Percentiles rank a stretch among this genome's conserved stretches.
These are phyloP conservation scores for Talaromyces amestolkiae DNA, from an alignment of 2,329 filamentous ascomycete species.

Conservation along the genomic window DNA sequence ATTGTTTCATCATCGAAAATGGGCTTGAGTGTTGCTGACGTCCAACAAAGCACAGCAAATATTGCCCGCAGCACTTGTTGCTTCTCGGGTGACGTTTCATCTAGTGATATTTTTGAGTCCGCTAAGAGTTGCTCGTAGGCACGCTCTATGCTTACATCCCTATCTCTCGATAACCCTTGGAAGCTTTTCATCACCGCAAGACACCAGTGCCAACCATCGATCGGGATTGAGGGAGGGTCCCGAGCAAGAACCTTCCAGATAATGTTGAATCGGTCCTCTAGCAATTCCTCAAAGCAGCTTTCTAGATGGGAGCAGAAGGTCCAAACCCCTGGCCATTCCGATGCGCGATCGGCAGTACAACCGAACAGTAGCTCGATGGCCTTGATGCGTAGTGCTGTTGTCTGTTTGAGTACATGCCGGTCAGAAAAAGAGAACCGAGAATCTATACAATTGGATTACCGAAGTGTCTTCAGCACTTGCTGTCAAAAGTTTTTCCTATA, in stretches of 20 bases:
- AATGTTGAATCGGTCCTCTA: not conserved
- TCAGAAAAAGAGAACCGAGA: not conserved
- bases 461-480: not conserved
- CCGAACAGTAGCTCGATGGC: slow-evolving; percentile 2
- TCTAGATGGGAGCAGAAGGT: slow-evolving; percentile 5
- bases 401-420: not conserved
- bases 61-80: not conserved
- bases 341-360: not conserved
- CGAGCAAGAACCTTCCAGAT: slow-evolving; percentile 1
- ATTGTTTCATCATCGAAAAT: not conserved
- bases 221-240: not conserved
- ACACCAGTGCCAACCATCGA: not conserved
- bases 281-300: not conserved
- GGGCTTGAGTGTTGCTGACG: not conserved
- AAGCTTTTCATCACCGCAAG: not conserved
- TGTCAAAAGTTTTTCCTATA: not conserved
- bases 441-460: not conserved
- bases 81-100: not conserved
- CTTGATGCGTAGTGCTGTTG: not conserved
- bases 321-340: slow-evolving; percentile 5
- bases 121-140: not conserved
- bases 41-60: not conserved
- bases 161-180: not conserved
- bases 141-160: not conserved
- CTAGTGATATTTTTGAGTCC: not conserved